phyloP scores from a whole-genome alignment of 305 asterid genomes.

The Fraxinus sp. region DNA sequence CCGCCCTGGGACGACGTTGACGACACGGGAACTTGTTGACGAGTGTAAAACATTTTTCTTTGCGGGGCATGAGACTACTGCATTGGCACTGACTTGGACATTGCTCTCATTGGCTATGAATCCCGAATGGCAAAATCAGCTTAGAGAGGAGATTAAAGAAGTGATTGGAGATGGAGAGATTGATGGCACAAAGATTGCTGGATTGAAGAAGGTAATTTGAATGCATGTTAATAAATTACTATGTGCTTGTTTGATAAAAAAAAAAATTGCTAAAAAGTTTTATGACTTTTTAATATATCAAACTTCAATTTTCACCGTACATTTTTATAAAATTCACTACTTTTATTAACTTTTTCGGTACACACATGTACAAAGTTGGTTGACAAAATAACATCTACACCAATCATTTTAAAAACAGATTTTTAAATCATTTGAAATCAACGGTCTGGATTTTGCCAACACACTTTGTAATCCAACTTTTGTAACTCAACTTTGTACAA shows the following conservation, averaged over 20 bases:
- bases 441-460: too few species aligned
- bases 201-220: conserved; percentile 71
- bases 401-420: too few species aligned
- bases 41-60: conserved; percentile 94
- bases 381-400: too few species aligned
- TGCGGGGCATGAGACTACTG: conserved; percentile 94
- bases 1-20: conserved; percentile 38
- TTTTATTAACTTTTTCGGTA: too few species aligned
- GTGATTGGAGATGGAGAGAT: conserved; percentile 53
- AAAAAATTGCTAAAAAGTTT: background rate
- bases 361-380: background rate
- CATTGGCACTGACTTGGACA: conserved; percentile 77
- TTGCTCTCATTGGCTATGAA: conserved; percentile 59
- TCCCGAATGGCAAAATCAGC: conserved; percentile 62
- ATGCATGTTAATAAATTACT: conserved; percentile 1
- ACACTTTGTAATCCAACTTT: too few species aligned
- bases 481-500: too few species aligned
- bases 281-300: background rate
- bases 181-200: conserved; percentile 53
- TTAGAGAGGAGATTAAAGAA: conserved; percentile 63
- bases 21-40: conserved; percentile 64
- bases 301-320: background rate
- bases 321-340: background rate
- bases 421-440: too few species aligned
- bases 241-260: background rate